A percentile compares a stretch with the other conserved stretches of the same genome.
phyloP scores from a whole-genome alignment of 179 eudicot species.

The Pouteria campechiana region DNA sequence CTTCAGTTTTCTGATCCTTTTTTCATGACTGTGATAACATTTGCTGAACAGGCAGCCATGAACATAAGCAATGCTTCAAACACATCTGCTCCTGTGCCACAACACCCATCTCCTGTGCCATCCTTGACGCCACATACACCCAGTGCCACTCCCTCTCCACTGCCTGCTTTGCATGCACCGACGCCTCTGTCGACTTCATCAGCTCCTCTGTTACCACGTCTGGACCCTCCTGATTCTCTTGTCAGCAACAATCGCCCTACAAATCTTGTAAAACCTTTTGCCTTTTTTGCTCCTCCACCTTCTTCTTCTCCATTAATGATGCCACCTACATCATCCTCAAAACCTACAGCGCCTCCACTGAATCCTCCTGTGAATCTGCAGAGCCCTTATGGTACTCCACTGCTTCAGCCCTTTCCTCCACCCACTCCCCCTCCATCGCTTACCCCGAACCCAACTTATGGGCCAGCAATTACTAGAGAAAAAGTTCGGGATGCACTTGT shows the following conservation, averaged over 20 bases:
- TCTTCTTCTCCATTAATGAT: slow-evolving; percentile 24
- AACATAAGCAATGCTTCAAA: slow-evolving; percentile 33
- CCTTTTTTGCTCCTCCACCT: slow-evolving; percentile 45
- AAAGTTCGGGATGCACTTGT: slow-evolving; percentile 76
- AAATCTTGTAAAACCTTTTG: slow-evolving; percentile 65
- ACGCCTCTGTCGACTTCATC: slow-evolving; percentile 30
- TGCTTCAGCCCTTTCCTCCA: slow-evolving; percentile 95
- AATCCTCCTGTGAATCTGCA: slow-evolving; percentile 46
- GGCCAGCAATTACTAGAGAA: slow-evolving; percentile 47
- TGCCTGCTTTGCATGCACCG: slow-evolving; percentile 27
- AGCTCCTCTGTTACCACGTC: slow-evolving; percentile 33
- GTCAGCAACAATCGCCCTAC: slow-evolving; percentile 22
- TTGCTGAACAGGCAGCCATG: slow-evolving; percentile 75
- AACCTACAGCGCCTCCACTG: slow-evolving; percentile 47
- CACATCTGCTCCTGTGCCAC: slow-evolving; percentile 23
- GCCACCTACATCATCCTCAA: slow-evolving; percentile 36
- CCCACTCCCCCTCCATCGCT: slow-evolving; percentile 78
- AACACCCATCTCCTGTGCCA: slow-evolving; percentile 23
- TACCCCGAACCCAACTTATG: slow-evolving; percentile 39
- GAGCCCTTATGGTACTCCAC: slow-evolving; percentile 56
- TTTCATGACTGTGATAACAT: too few species aligned
- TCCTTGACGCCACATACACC: slow-evolving; percentile 25
- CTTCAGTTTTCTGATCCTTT: too few species aligned
- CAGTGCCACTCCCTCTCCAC: slow-evolving; percentile 20
- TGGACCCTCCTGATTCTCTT: slow-evolving; percentile 29